Conservation (phyloP, 2,329 filamentous ascomycete genomes). For the Pseudocercospora musae region DNA sequence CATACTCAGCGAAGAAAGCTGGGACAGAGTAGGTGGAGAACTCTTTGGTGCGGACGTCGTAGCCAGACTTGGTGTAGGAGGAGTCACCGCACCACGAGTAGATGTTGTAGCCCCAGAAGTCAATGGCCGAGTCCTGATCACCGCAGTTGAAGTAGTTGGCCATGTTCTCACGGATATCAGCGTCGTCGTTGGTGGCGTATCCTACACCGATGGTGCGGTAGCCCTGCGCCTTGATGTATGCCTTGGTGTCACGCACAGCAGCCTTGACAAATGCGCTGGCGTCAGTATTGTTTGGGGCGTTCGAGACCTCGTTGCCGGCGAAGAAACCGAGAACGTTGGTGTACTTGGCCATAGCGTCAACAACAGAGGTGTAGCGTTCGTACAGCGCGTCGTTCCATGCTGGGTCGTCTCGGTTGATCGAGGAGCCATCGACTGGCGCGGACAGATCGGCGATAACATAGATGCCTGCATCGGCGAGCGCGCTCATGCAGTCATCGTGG, state of each 20-base stretch:
- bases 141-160: conserved; percentile 96
- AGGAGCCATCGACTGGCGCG: conserved; percentile 62
- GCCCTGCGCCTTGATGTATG: conserved; percentile 78
- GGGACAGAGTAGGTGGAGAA: conserved; percentile 88
- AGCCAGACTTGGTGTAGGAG: conserved; percentile 72
- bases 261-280: conserved; percentile 96
- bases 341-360: conserved; percentile 79
- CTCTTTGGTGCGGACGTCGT: conserved; percentile 76
- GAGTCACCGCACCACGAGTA: conserved; percentile 98
- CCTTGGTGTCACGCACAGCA: conserved; percentile 92
- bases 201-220: conserved; percentile 83
- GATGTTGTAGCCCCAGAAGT: conserved; percentile 99
- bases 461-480: conserved; percentile 81
- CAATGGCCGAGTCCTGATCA: conserved; percentile 63
- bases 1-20: conserved; percentile 98
- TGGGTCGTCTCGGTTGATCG: conserved; percentile 80
- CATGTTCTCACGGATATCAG: conserved; percentile 73
- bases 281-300: conserved; percentile 80
- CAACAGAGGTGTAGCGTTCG: conserved; percentile 74
- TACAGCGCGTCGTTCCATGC: conserved; percentile 77
- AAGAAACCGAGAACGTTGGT: conserved; percentile 96
- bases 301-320: conserved; percentile 95
- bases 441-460: conserved; percentile 92
- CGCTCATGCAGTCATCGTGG: conserved; percentile 80
- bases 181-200: conserved; percentile 93